Conservation (phyloP, 306 rosid genomes). For the Lablab purpureus region DNA sequence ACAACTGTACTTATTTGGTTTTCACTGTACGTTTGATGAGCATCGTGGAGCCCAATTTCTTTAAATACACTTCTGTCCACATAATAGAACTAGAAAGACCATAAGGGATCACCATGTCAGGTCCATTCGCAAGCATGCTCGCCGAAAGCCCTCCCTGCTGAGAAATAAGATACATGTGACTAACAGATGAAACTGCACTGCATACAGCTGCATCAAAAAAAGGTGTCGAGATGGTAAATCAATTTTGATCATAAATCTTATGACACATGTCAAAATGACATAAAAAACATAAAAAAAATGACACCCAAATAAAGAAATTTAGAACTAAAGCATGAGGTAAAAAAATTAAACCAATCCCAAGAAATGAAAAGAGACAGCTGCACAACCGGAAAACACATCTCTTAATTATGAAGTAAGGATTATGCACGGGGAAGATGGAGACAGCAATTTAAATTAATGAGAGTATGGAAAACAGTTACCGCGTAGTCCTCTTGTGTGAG, state of each 20-base stretch:
- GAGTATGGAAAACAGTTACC: slow-evolving; percentile 50
- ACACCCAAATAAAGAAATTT: neutral
- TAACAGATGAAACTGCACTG: slow-evolving; percentile 92
- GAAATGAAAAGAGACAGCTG: neutral
- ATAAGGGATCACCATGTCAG: slow-evolving; percentile 62
- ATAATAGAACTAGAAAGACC: slow-evolving; percentile 21
- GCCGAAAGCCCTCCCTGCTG: slow-evolving; percentile 96
- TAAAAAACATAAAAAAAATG: slow-evolving; percentile 2
- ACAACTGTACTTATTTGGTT: neutral
- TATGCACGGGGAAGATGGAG: neutral
- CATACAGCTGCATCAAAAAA: slow-evolving; percentile 69
- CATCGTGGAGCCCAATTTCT: slow-evolving; percentile 18
- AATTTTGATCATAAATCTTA: neutral
- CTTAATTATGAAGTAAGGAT: neutral
- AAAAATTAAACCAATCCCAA: neutral
- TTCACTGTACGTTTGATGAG: neutral
- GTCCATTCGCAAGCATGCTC: slow-evolving; percentile 90
- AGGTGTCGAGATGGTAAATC: slow-evolving; percentile 9
- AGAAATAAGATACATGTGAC: slow-evolving; percentile 91
- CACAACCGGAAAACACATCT: neutral
- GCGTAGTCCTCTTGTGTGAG: slow-evolving; percentile 89
- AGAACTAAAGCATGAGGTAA: slow-evolving; percentile 8
- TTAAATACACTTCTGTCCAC: slow-evolving; percentile 4
- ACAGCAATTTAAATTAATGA: neutral
- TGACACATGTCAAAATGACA: neutral